Conservation (phyloP, 345 rosid genomes). For the Citrus mangshanensis region DNA sequence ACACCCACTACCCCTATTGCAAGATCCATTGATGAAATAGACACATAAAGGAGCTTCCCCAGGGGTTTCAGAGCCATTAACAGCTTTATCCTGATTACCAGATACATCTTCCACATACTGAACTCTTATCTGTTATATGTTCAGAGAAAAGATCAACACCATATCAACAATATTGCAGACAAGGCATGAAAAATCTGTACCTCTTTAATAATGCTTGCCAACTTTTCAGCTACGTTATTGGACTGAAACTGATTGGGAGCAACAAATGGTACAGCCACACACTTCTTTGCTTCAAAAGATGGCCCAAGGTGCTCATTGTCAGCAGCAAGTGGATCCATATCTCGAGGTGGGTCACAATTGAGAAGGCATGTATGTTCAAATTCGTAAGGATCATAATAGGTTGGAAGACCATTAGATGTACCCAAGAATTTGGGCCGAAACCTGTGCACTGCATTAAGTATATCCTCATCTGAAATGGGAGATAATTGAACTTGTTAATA, state of each 20-base stretch:
- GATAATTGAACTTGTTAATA: constrained; percentile 11
- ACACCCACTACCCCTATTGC: constrained; percentile 72
- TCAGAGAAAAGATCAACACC: constrained; percentile 14
- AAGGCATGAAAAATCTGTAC: constrained; percentile 28
- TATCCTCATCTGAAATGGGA: constrained; percentile 72
- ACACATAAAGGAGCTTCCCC: constrained; percentile 47
- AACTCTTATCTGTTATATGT: constrained; percentile 51
- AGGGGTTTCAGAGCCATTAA: constrained; percentile 21
- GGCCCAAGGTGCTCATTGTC: constrained; percentile 41
- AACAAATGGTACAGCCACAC: constrained; percentile 74
- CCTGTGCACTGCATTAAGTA: constrained; percentile 55
- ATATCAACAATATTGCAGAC: constrained; percentile 7
- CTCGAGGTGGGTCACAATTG: constrained; percentile 39
- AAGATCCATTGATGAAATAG: constrained; percentile 65
- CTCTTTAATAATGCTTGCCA: constrained; percentile 60
- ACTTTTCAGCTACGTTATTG: constrained; percentile 38
- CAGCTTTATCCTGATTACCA: constrained; percentile 21
- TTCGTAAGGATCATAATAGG: constrained; percentile 55
- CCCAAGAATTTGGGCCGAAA: constrained; percentile 72
- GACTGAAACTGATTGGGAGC: constrained; percentile 49
- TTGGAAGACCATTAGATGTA: constrained; percentile 47
- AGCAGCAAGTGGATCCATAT: constrained; percentile 25
- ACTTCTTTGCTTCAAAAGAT: constrained; percentile 43
- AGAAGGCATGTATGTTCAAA: constrained; percentile 68
- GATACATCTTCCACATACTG: constrained; percentile 27